A percentile compares a stretch with the other conserved stretches of the same genome.
Evolutionary conservation across 140 eudicot genomes (phyloP).

Genomic region (Stevia rebaudiana): DNA sequence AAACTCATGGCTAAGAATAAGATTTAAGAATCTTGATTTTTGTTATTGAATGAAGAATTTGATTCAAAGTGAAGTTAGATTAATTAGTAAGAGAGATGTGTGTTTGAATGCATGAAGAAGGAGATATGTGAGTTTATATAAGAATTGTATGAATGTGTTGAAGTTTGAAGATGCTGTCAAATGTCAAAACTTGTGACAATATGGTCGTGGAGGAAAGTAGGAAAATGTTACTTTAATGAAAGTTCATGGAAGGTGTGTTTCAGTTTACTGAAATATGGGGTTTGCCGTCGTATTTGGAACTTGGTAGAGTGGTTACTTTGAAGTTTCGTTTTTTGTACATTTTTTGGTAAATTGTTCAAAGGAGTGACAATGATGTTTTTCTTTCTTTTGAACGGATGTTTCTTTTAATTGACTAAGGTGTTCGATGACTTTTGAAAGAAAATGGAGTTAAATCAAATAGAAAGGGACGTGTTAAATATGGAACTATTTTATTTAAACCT

Average conservation of each 20-base stretch:
- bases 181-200: slow-evolving; percentile 7
- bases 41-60: not conserved
- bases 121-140: slow-evolving; percentile 14
- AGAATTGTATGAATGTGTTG: not conserved
- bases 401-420: not conserved
- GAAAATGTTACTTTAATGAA: not conserved
- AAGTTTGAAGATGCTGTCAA: slow-evolving; percentile 12
- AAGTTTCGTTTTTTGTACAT: slow-evolving; percentile 16
- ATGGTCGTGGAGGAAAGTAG: not conserved
- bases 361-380: slow-evolving; percentile 5
- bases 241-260: slow-evolving; percentile 13
- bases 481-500: too few relatives aligned
- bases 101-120: slow-evolving; percentile 15
- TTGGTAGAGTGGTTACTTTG: slow-evolving; percentile 5
- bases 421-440: too few relatives aligned
- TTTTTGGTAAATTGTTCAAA: slow-evolving; percentile 11
- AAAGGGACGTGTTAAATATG: too few relatives aligned
- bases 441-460: too few relatives aligned
- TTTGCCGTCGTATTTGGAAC: not conserved
- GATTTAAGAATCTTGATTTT: not conserved
- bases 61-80: slow-evolving; percentile 6
- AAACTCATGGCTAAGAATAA: slow-evolving; percentile 17
- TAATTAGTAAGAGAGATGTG: not conserved
- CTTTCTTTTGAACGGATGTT: too few relatives aligned
- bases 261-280: not conserved